Conservation (phyloP, 140 eudicot genomes). For the Bidens hawaiensis region DNA sequence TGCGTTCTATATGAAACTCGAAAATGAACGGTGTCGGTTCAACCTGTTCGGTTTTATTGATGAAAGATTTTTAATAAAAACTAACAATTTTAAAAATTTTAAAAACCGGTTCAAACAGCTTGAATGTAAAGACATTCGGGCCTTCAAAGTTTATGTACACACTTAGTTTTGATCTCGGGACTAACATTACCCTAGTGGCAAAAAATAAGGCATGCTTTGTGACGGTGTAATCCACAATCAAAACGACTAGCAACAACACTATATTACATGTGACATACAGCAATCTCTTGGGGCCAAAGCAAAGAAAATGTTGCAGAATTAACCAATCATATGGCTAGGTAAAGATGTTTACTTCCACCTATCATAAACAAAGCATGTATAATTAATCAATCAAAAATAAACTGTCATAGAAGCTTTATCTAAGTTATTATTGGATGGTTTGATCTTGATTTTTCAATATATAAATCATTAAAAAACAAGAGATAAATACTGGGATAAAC, state of each 20-base stretch:
- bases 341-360: slow-evolving; percentile 3
- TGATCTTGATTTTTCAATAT: too few species aligned
- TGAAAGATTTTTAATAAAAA: too few species aligned
- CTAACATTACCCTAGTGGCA: not conserved
- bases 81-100: too few species aligned
- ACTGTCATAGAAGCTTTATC: slow-evolving; percentile 1
- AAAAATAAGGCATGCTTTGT: not conserved
- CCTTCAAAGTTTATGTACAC: not conserved
- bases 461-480: not conserved
- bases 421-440: too few species aligned
- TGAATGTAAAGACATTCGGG: slow-evolving; percentile 2
- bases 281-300: not conserved
- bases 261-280: slow-evolving; percentile 4
- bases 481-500: not conserved
- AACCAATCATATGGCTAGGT: slow-evolving; percentile 2
- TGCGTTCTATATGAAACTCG: too few species aligned
- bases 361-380: slow-evolving; percentile 3
- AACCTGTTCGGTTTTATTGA: too few species aligned
- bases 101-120: not conserved
- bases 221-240: not conserved
- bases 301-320: slow-evolving; percentile 3
- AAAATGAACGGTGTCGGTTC: too few species aligned
- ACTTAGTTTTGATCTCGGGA: slow-evolving; percentile 2
- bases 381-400: not conserved
- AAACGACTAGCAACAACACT: not conserved